A percentile compares a stretch with the other conserved stretches of the same genome.
phyloP scores from a whole-genome alignment of 2,329 filamentous ascomycete genomes.

The Trichoderma semiorbis region DNA sequence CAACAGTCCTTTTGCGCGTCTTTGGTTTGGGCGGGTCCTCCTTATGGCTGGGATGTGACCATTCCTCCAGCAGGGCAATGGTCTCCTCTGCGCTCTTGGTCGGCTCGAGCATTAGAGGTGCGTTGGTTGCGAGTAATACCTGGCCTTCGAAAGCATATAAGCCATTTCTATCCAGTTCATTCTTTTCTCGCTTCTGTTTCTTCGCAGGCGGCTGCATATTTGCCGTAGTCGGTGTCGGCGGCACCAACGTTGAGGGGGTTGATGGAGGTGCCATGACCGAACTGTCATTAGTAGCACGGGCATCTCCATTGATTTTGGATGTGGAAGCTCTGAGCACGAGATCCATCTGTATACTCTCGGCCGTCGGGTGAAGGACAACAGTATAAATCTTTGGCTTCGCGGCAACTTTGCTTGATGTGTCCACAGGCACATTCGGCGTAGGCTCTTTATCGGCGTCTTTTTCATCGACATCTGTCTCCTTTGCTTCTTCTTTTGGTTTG shows the following conservation, averaged over 20 bases:
- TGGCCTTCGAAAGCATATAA: constrained; percentile 73
- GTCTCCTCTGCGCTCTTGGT: constrained; percentile 66
- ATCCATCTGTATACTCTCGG: constrained; percentile 70
- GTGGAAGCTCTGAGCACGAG: constrained; percentile 73
- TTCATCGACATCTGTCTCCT: constrained; percentile 30
- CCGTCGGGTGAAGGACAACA: constrained; percentile 80
- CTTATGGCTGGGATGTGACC: constrained; percentile 74
- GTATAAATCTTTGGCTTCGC: constrained; percentile 67
- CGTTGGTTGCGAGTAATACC: constrained; percentile 68
- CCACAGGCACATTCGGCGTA: constrained; percentile 46
- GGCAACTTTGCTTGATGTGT: constrained; percentile 35
- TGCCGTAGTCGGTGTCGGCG: constrained; percentile 59
- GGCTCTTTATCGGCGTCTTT: constrained; percentile 56
- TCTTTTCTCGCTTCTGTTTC: constrained; percentile 65
- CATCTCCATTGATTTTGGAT: constrained; percentile 48
- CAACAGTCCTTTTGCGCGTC: constrained; percentile 86
- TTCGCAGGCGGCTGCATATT: constrained; percentile 61
- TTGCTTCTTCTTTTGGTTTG: constrained; percentile 37
- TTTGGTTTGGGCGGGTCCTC: constrained; percentile 78
- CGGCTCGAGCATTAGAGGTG: constrained; percentile 74
- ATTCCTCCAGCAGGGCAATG: constrained; percentile 65
- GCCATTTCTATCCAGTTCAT: constrained; percentile 72
- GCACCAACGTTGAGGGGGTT: constrained; percentile 59
- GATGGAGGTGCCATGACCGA: constrained; percentile 58
- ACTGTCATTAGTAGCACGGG: constrained; percentile 25